phyloP scores from a whole-genome alignment of 2,329 filamentous ascomycete genomes.

The Sporothrix pallida region DNA sequence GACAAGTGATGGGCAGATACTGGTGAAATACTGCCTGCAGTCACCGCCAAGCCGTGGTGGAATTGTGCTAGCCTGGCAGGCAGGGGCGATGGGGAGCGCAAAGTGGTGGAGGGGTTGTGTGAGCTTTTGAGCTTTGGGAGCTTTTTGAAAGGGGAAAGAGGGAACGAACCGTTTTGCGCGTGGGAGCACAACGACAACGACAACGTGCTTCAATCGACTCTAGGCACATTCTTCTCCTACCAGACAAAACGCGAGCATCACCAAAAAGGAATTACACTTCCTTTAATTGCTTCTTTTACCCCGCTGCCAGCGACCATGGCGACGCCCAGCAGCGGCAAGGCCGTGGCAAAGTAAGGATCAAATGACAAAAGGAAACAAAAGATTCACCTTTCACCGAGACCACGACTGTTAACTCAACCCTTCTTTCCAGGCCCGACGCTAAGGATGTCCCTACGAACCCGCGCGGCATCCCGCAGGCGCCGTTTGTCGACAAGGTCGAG shows the following conservation, averaged over 20 bases:
- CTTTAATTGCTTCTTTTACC: neutral
- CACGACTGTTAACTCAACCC: neutral
- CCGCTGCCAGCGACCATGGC: conserved; percentile 26
- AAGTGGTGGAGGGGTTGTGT: conserved; percentile 24
- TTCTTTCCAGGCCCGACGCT: neutral
- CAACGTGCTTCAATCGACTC: neutral
- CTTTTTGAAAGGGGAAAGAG: conserved; percentile 6
- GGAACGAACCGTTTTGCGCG: conserved; percentile 12
- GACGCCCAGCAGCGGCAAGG: conserved; percentile 45
- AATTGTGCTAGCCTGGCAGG: neutral
- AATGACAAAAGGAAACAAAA: neutral
- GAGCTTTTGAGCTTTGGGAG: conserved; percentile 19
- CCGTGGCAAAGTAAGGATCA: conserved; percentile 45
- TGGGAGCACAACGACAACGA: conserved; percentile 7
- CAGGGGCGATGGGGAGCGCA: neutral
- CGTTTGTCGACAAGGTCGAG: conserved; percentile 86
- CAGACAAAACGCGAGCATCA: neutral
- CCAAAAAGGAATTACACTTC: neutral
- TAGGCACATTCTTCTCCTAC: neutral
- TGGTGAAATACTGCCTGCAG: conserved; percentile 30
- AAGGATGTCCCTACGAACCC: conserved; percentile 70
- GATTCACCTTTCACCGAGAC: neutral
- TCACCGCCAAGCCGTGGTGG: conserved; percentile 34
- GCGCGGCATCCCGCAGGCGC: conserved; percentile 80
- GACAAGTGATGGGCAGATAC: neutral